These are phyloP conservation scores for Boletus insuetus DNA, from an alignment of 768 basidiomycete genomes.

Conservation along the genomic window DNA sequence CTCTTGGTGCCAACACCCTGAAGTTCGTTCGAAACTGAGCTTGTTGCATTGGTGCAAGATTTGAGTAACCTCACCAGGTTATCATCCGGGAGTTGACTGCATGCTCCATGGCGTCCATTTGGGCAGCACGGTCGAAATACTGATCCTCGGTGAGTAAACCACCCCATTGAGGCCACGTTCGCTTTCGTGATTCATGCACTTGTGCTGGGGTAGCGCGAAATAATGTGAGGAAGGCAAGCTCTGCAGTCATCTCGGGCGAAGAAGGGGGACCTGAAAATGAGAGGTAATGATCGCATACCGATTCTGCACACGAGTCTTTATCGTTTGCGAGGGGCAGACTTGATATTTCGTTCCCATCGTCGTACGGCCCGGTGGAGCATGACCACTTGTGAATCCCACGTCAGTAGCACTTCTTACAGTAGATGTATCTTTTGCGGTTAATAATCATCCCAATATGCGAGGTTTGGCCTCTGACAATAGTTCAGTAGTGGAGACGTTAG, in stretches of 20 bases:
- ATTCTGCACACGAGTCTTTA: neutral
- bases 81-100: constrained; percentile 44
- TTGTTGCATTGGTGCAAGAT: neutral
- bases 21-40: neutral
- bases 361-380: too few relatives aligned
- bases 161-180: constrained; percentile 43
- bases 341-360: too few relatives aligned
- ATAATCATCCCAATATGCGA: too few relatives aligned
- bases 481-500: too few relatives aligned
- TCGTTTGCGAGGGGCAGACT: too few relatives aligned
- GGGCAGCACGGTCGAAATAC: constrained; percentile 42
- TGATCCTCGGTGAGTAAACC: constrained; percentile 41
- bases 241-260: constrained; percentile 5
- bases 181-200: constrained; percentile 38
- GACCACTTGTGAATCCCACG: too few relatives aligned
- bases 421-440: too few relatives aligned
- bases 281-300: neutral
- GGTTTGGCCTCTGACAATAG: too few relatives aligned
- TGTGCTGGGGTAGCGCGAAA: constrained; percentile 50
- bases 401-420: too few relatives aligned
- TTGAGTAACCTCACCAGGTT: constrained; percentile 42
- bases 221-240: constrained; percentile 35
- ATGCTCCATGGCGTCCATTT: constrained; percentile 42
- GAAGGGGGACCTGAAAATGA: neutral
- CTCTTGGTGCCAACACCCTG: constrained; percentile 59